Evolutionary conservation across 352 stramenopile species (phyloP).

Genomic region (Globisporangium paddicum): DNA sequence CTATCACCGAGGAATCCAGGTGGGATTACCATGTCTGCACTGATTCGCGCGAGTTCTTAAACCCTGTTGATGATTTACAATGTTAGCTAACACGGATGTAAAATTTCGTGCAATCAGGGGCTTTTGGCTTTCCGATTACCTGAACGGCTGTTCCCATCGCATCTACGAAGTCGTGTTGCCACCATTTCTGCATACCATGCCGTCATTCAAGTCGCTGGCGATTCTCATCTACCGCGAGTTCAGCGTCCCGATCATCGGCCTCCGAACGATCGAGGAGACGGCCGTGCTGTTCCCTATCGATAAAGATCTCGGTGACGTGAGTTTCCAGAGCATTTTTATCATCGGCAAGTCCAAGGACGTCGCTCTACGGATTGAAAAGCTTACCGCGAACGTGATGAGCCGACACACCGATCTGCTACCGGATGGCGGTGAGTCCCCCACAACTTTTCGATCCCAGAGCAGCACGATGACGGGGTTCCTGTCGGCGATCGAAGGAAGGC

Average conservation of each 20-base stretch:
- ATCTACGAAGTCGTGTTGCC: constrained; percentile 58
- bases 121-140: constrained; percentile 64
- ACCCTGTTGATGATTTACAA: background rate
- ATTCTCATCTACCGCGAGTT: constrained; percentile 68
- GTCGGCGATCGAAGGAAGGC: constrained; percentile 8
- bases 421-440: constrained; percentile 19
- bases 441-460: background rate
- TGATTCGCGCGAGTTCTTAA: background rate
- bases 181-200: constrained; percentile 41
- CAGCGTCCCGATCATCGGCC: constrained; percentile 41
- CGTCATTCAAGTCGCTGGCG: constrained; percentile 42
- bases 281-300: constrained; percentile 48
- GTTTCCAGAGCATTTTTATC: constrained; percentile 62
- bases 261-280: constrained; percentile 51
- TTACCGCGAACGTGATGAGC: constrained; percentile 36
- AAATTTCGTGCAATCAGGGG: constrained; percentile 18
- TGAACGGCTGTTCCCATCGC: constrained; percentile 45
- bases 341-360: constrained; percentile 44
- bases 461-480: constrained; percentile 19
- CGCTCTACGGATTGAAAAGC: constrained; percentile 49
- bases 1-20: constrained; percentile 29
- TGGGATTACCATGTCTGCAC: background rate
- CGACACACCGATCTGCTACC: constrained; percentile 50
- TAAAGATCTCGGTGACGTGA: constrained; percentile 34
- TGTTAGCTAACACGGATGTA: background rate